phyloP scores from a whole-genome alignment of 257 asterid species.

The Nicotiana benthamiana region DNA sequence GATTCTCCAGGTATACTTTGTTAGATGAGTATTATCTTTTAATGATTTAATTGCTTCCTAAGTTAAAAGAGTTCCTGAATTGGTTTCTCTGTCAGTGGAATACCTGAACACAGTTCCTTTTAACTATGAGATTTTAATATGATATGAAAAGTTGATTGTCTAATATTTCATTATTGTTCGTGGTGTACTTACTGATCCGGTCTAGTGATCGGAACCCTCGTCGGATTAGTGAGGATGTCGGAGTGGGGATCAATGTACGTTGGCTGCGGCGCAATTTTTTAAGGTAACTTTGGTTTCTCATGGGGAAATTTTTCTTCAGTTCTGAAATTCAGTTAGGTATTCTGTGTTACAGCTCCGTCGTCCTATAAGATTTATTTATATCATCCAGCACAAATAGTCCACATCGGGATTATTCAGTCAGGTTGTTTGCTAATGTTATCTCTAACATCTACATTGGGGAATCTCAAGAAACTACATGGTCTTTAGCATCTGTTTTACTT shows the following conservation, averaged over 20 bases:
- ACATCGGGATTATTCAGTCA: too few species aligned
- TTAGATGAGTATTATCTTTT: background rate
- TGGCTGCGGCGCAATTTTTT: conserved; percentile 58
- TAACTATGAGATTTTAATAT: background rate
- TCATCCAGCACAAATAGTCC: background rate
- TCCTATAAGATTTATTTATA: background rate
- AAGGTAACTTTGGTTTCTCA: conserved; percentile 38
- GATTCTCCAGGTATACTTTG: conserved; percentile 59
- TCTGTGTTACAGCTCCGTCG: background rate
- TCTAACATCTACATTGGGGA: too few species aligned
- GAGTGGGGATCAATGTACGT: conserved; percentile 90
- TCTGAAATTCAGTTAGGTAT: background rate
- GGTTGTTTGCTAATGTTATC: too few species aligned
- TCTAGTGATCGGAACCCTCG: conserved; percentile 95
- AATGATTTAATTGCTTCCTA: background rate
- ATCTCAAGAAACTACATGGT: too few species aligned
- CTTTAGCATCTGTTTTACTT: too few species aligned
- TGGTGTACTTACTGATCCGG: conserved; percentile 33
- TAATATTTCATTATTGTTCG: conserved; percentile 11
- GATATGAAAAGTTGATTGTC: background rate
- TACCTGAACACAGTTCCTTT: background rate
- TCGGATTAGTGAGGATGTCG: conserved; percentile 91
- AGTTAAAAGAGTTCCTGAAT: background rate
- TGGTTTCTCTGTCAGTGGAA: background rate
- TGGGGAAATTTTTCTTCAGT: background rate